Evolutionary conservation across 2,329 filamentous ascomycete genomes (phyloP).

Genomic region (Ceratocystiopsis minuta): DNA sequence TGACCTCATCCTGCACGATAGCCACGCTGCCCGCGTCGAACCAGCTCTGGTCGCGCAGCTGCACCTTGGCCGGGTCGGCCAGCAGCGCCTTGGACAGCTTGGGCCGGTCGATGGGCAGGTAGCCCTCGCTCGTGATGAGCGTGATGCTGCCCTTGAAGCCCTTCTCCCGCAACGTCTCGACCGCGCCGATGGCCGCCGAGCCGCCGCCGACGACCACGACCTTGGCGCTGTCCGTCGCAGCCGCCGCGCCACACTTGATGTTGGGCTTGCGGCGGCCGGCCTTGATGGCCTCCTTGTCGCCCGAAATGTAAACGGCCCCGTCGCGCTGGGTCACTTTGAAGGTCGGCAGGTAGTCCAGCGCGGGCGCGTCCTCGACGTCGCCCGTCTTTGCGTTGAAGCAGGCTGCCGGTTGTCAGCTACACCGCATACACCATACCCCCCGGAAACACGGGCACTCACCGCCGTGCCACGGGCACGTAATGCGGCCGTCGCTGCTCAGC

Average conservation of each 20-base stretch:
- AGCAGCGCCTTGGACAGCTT: constrained; percentile 91
- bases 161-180: constrained; percentile 67
- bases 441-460: too few species aligned
- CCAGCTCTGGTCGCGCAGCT: constrained; percentile 59
- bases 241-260: constrained; percentile 37
- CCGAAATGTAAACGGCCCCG: constrained; percentile 68
- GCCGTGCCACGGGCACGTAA: constrained; percentile 95
- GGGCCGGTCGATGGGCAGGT: constrained; percentile 78
- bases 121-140: constrained; percentile 66
- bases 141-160: constrained; percentile 70
- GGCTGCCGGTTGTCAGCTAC: constrained; percentile 31
- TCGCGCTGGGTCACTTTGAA: constrained; percentile 71
- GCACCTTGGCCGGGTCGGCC: constrained; percentile 60
- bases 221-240: constrained; percentile 28
- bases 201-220: constrained; percentile 82
- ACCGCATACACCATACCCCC: neutral
- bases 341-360: constrained; percentile 65
- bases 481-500: constrained; percentile 58
- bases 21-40: constrained; percentile 46
- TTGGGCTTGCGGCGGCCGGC: constrained; percentile 54
- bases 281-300: constrained; percentile 64
- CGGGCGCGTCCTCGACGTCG: constrained; percentile 89
- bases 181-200: constrained; percentile 61
- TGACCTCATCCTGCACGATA: constrained; percentile 47
- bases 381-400: constrained; percentile 84